Evolutionary conservation across 129 eudicot species (phyloP), one percentile per base, ranked within the genome.

Genomic region (Arctium lappa): DNA sequence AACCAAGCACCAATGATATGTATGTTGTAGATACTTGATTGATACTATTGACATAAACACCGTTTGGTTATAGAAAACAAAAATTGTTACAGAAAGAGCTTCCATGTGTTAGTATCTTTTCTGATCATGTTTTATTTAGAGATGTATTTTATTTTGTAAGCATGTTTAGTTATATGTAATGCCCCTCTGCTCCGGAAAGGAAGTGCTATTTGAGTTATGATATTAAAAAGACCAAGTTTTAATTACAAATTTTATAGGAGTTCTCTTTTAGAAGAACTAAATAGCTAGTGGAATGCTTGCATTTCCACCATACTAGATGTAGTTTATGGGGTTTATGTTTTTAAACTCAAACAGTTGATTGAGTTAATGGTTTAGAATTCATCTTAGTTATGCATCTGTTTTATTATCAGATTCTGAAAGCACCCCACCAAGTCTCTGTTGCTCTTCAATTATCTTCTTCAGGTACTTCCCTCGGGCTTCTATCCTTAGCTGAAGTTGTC

Each of bases 381-480:
- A 22, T 22, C 27, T 22, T 22, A 22, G 27, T 22, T 22, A 22
- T 32, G 92, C 84, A 76, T 84, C 88, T 68, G 82, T 84, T 36
- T 79, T 79, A 30, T 69, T 69, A 69, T 86, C 88, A 15, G 89
- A 74, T 74, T 77, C 86, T 63, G 92, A 84, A 37, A 22, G 90
- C 38, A 80, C 89, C 68, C 90, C 92, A 77, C 87, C 81, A n/a
- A 87, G 83, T 68, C 92, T 85, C 29, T 87, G 92, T 65, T 87
- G 92, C 80, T 89, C 92, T 82, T 89, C 92, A 37, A 89, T 85
- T 46, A 89, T 89, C 84, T 89, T 89, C 80, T 89, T 87, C 79
- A 89, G 27, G 27, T 22, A 22, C 27, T 22, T 22, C 27, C 27
- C 27, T 22, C 27, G 27, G 27, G 27, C 27, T 85, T 89, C 92